These are phyloP conservation scores for Capsicum pubescens DNA, from an alignment of 257 asterid species.

Conservation along the genomic window DNA sequence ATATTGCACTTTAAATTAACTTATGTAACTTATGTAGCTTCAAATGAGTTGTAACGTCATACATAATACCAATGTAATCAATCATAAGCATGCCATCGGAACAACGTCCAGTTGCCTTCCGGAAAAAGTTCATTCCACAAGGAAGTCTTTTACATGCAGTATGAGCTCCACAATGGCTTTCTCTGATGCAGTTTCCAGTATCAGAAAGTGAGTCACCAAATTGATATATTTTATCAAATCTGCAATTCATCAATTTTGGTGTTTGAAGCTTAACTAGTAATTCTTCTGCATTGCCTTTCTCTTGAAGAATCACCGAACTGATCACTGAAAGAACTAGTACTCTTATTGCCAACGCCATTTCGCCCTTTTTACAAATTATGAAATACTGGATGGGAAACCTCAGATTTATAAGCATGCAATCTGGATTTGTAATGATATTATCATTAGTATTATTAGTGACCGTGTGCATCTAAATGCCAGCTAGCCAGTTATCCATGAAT, in stretches of 20 bases:
- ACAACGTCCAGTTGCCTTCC: slow-evolving; percentile 32
- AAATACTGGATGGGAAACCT: not conserved
- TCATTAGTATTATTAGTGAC: not conserved
- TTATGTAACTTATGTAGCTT: no score
- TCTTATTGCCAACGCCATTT: not conserved
- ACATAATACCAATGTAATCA: slow-evolving; percentile 27
- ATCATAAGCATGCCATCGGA: slow-evolving; percentile 35
- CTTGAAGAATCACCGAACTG: slow-evolving; percentile 3
- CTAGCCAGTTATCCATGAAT: not conserved
- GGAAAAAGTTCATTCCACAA: slow-evolving; percentile 30
- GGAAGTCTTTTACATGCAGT: slow-evolving; percentile 28
- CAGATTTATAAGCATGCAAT: not conserved
- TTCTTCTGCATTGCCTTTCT: not conserved
- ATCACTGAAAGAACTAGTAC: not conserved
- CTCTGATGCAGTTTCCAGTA: slow-evolving; percentile 36
- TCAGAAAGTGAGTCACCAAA: slow-evolving; percentile 38
- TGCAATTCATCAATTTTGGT: not conserved
- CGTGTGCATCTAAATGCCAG: not conserved
- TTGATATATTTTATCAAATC: slow-evolving; percentile 31
- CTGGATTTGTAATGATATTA: not conserved
- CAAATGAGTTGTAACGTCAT: no score
- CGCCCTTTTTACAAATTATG: not conserved
- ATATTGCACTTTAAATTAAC: no score
- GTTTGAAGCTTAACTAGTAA: not conserved
- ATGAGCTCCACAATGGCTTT: not conserved